A percentile compares a stretch with the other conserved stretches of the same genome.
Evolutionary conservation across 768 basidiomycete species (phyloP).

Genomic region (Scleroderma citrinum): DNA sequence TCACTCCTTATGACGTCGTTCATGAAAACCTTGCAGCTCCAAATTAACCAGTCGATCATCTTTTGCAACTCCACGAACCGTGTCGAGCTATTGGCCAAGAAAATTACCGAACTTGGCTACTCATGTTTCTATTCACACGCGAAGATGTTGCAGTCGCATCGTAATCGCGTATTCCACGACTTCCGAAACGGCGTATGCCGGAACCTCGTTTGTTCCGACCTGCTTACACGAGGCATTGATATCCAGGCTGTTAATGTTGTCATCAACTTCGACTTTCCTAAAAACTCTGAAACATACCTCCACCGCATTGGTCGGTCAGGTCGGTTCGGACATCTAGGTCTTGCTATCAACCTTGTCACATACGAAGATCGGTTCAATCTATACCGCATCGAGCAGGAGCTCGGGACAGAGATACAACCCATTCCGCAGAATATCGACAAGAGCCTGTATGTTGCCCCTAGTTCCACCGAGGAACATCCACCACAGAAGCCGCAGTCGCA

Average conservation of each 20-base stretch:
- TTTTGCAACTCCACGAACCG: constrained; percentile 99
- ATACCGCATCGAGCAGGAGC: constrained; percentile 96
- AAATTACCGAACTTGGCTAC: constrained; percentile 98
- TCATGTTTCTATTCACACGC: constrained; percentile 99
- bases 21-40: constrained; percentile 53
- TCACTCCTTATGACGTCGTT: neutral
- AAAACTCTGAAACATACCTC: constrained; percentile 97
- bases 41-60: constrained; percentile 99
- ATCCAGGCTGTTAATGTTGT: constrained; percentile 99
- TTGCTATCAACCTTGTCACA: constrained; percentile 97
- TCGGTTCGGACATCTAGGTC: constrained; percentile 92
- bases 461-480: constrained; percentile 37
- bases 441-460: constrained; percentile 87
- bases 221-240: constrained; percentile 98
- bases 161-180: constrained; percentile 99
- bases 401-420: constrained; percentile 96
- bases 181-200: constrained; percentile 98
- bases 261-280: constrained; percentile 99
- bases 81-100: constrained; percentile 98
- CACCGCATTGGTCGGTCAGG: constrained; percentile 98
- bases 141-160: constrained; percentile 98
- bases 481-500: constrained; percentile 38
- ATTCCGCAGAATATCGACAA: constrained; percentile 91
- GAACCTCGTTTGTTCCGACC: constrained; percentile 96
- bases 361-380: constrained; percentile 98